Base-by-base conservation (phyloP, 2,329 filamentous ascomycete species). In the Fusarium acutatum region DNA sequence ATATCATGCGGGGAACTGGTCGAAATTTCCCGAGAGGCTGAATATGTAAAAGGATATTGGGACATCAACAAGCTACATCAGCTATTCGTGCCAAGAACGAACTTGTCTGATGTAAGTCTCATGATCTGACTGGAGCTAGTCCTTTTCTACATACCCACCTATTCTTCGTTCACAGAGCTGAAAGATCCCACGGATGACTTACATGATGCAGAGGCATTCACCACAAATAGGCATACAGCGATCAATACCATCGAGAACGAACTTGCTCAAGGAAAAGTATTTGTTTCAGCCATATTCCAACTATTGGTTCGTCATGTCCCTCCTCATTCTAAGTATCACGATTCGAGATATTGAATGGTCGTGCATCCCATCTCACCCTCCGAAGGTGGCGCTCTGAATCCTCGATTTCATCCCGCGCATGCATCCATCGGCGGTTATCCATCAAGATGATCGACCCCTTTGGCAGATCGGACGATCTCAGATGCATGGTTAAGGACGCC, bases 381-480 rank as follows among this genome's bases (percentile, higher is more conserved):
- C 81, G 79, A 10, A 83, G 68, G 43, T 83, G 81, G 52, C 81
- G 78, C 24, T 76, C 71, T 6, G 80, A 77, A 64, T 83, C 81
- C 26, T 67, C 78, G 59, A 83, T 72, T 7, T 78, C 34, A 22
- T 78, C 80, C 24, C 81, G 67, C 18, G 80, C 75, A 61, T 83
- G 81, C 32, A 83, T 26, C 81, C 81, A 83, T 17, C 79, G 73
- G 13, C 80, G 78, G 38, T 82, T 82, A 7, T 83, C 79, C 18
- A 83, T 74, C 3, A 83, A 64, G 7, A 83, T 70, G 18, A 83
- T 77, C 8, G 73, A 76, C 1, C 77, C 63, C 2, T 62, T 75
- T 0, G 81, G 80, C 1, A 83, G 34, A 10, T 80, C 75, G 6
- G 56, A 18, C 1, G 81, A 59, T 1, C 54, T 70, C 1, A 83